Conservation (phyloP, 2,329 filamentous ascomycete genomes). For the Coleophoma eucalyptorum region DNA sequence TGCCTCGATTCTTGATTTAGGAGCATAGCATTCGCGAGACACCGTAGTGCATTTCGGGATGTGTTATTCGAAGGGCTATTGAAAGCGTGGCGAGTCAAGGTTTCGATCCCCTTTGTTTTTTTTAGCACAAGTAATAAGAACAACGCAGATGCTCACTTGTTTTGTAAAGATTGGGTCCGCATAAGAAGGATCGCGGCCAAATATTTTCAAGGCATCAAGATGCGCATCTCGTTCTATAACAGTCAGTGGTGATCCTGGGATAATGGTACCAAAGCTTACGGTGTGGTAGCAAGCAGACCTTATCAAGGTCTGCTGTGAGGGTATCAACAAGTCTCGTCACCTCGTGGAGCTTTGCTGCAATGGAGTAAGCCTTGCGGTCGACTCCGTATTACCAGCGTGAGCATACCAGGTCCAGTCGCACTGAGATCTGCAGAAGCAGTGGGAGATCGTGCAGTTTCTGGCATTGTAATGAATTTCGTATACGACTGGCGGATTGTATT, state of each 20-base stretch:
- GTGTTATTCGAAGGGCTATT: constrained; percentile 57
- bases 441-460: background rate
- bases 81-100: constrained; percentile 70
- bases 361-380: background rate
- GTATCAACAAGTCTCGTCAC: constrained; percentile 61
- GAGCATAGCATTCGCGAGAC: constrained; percentile 80
- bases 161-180: constrained; percentile 83
- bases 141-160: constrained; percentile 47
- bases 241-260: constrained; percentile 1
- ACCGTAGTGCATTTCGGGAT: constrained; percentile 73
- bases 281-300: constrained; percentile 52
- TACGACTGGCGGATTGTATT: no score
- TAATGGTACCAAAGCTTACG: constrained; percentile 42
- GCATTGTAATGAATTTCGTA: background rate
- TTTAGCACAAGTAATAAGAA: constrained; percentile 12
- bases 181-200: constrained; percentile 67
- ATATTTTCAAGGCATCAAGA: constrained; percentile 70
- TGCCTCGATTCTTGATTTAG: constrained; percentile 66
- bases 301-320: constrained; percentile 58
- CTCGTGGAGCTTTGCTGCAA: constrained; percentile 61
- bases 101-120: constrained; percentile 63
- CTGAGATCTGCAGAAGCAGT: background rate
- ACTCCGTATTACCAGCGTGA: background rate
- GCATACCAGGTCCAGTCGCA: background rate
- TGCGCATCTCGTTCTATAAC: constrained; percentile 56